Conservation (phyloP, 768 basidiomycete genomes). For the Nidula microcarpa region DNA sequence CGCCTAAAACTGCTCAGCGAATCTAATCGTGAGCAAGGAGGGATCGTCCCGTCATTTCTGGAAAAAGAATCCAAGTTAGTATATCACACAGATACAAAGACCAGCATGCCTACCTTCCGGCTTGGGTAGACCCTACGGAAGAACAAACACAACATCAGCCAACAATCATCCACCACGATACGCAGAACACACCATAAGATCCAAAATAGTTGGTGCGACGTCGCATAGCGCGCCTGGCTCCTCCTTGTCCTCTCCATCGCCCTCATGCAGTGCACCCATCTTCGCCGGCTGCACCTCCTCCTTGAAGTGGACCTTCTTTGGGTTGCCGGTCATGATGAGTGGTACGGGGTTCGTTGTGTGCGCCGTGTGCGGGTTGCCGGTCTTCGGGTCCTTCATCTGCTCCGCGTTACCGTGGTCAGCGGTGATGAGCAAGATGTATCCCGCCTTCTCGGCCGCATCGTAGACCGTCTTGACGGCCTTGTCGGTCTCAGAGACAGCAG, state of each 20-base stretch:
- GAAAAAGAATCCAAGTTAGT: not conserved
- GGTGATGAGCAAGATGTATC: conserved; percentile 85
- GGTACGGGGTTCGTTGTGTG: conserved; percentile 89
- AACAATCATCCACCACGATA: no score
- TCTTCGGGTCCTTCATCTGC: conserved; percentile 84
- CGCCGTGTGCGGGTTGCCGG: conserved; percentile 88
- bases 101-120: conserved; percentile 50
- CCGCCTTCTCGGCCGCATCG: conserved; percentile 79
- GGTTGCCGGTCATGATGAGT: conserved; percentile 79
- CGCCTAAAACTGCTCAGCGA: not conserved
- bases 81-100: not conserved
- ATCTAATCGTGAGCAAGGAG: conserved; percentile 27
- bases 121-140: conserved; percentile 34
- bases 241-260: conserved; percentile 48
- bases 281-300: conserved; percentile 34
- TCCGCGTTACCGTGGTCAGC: conserved; percentile 97
- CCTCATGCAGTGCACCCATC: conserved; percentile 51
- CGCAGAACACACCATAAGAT: conserved; percentile 51
- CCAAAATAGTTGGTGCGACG: conserved; percentile 87
- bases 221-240: conserved; percentile 82
- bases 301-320: conserved; percentile 54
- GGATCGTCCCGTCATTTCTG: conserved; percentile 62
- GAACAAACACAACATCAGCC: no score
- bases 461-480: conserved; percentile 85
- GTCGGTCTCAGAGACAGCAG: conserved; percentile 87